Percentiles rank a stretch among this genome's conserved stretches.
Evolutionary conservation across 176 grass and related monocot species (phyloP).

Genomic region (bread wheat (Triticum aestivum)): DNA sequence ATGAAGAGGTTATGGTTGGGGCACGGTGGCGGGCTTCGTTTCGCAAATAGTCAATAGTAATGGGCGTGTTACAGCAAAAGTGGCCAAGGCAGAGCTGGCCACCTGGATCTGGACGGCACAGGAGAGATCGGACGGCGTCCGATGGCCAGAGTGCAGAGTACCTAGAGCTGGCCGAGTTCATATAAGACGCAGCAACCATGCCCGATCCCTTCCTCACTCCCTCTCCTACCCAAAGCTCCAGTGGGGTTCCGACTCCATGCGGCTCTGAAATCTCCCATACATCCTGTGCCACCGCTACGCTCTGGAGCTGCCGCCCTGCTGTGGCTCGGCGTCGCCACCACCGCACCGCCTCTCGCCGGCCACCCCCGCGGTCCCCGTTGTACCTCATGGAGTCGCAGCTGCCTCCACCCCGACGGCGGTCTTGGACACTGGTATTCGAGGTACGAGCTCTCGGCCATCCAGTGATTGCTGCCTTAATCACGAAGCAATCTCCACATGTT

Average conservation of each 20-base stretch:
- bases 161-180: background rate
- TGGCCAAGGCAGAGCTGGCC: background rate
- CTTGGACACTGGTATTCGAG: background rate
- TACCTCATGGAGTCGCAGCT: background rate
- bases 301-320: background rate
- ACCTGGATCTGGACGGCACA: background rate
- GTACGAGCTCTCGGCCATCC: background rate
- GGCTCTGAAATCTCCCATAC: background rate
- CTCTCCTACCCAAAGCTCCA: background rate
- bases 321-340: background rate
- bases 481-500: background rate
- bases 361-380: background rate
- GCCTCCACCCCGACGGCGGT: background rate
- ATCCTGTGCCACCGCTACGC: background rate
- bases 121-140: background rate
- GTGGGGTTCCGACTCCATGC: background rate
- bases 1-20: too few species aligned
- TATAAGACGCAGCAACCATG: constrained; percentile 7
- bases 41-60: background rate
- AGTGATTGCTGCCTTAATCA: background rate
- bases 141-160: background rate
- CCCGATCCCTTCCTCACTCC: background rate
- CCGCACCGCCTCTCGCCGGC: background rate
- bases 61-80: background rate
- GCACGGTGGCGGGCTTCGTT: background rate